Evolutionary conservation across 768 basidiomycete species (phyloP), one percentile per base, ranked within the genome.

Genomic region (Chiua virens): DNA sequence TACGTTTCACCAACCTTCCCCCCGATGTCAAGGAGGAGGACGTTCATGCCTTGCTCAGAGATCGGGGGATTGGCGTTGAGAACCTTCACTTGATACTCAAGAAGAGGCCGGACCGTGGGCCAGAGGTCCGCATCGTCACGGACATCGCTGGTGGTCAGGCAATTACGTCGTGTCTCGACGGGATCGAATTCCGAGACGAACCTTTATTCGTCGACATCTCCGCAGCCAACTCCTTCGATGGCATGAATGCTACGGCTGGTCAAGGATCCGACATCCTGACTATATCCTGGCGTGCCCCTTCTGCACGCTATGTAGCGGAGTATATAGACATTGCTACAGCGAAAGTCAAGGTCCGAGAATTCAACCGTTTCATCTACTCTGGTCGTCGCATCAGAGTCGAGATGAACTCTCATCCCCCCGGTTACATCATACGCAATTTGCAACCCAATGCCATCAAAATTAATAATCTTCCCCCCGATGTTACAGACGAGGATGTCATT

Each of bases 1-100:
- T 82, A 27, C 72, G 58, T 1, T 66, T 82, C 44, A 70, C 64
- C 41, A 74, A 74, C 49, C 66, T 82, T n/a, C 79, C 79, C 0
- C 46, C 48, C 27, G 64, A 76, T 41, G 68, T 70, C 6, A 71
- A n/a, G 36, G 53, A 53, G 2, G 52, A 58, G 4, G 78, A 80
- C 41, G 63, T 81, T 7, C 63, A 52, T 8, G 67, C 68, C 1
- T 64, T 81, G 8, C 75, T 80, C 50, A 60, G 65, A 4, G 68
- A 70, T 41, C 77, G 76, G 34, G 77, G 79, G n/a, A 53, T 78
- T n/a, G 67, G 71, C 23, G 30, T 13, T 3, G 11, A 34, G 5
- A 34, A 34, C 17, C 15, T 34, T 17, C 34, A 17, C 34, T 15
- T 34, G 34, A 7, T 34, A 11, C 58, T 72, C 27, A 62, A 61